Evolutionary conservation across 345 rosid species (phyloP).

Genomic region (Abelmoschus esculentus): DNA sequence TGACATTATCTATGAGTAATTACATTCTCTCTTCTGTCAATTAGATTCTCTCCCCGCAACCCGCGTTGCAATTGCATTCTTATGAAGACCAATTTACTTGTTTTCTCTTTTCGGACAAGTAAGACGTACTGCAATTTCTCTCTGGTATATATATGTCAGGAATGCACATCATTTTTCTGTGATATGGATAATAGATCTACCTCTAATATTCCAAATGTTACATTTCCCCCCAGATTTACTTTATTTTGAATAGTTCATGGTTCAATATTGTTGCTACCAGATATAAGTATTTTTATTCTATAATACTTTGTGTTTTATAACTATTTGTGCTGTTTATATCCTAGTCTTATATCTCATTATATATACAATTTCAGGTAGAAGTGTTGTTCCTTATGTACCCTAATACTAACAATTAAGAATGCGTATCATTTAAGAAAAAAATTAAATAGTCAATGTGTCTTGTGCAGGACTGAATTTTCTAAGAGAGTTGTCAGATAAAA

Average conservation of each 20-base stretch:
- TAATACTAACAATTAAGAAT: neutral
- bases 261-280: neutral
- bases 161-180: neutral
- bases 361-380: neutral
- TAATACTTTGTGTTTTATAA: neutral
- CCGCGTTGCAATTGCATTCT: conserved; percentile 42
- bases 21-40: conserved; percentile 8
- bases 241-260: neutral
- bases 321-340: neutral
- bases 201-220: neutral
- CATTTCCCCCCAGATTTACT: neutral
- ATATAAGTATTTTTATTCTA: neutral
- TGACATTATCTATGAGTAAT: neutral
- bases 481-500: neutral
- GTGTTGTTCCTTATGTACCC: neutral
- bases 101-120: conserved; percentile 48
- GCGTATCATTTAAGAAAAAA: neutral
- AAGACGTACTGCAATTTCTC: conserved; percentile 27
- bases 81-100: conserved; percentile 61
- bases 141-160: neutral
- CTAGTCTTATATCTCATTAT: neutral
- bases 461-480: neutral
- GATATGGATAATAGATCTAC: neutral
- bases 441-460: neutral
- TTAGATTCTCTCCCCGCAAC: conserved; percentile 49